Evolutionary conservation across 2,329 filamentous ascomycete species (phyloP).

Genomic region (Plectosphaerella plurivora): DNA sequence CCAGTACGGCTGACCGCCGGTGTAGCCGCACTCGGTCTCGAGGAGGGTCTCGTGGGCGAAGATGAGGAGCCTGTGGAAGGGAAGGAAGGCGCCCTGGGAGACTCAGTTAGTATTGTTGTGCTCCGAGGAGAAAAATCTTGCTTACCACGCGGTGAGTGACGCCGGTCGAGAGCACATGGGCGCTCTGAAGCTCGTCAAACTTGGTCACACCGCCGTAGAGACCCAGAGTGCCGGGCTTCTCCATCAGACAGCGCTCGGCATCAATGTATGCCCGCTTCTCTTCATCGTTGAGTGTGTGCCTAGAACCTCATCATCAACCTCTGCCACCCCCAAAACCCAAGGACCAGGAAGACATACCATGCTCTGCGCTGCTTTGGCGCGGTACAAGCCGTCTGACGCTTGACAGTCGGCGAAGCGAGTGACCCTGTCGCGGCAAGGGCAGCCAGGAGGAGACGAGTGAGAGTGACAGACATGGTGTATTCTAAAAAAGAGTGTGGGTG

Average conservation of each 20-base stretch:
- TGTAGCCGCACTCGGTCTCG: constrained; percentile 20
- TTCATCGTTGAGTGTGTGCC: constrained; percentile 10
- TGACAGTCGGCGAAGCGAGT: not conserved
- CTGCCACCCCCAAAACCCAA: not conserved
- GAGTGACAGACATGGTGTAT: not conserved
- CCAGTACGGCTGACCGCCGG: constrained; percentile 18
- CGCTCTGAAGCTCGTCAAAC: constrained; percentile 13
- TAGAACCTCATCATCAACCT: not conserved
- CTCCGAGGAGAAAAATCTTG: constrained; percentile 9
- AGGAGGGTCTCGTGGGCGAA: constrained; percentile 20
- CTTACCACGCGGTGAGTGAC: constrained; percentile 11
- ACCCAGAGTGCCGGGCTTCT: constrained; percentile 5
- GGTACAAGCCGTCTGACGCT: not conserved
- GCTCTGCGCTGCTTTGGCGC: not conserved
- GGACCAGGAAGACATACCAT: not conserved
- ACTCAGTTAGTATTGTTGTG: not conserved
- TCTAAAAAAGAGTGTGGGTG: not conserved
- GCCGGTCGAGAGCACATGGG: constrained; percentile 10
- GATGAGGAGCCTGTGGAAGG: constrained; percentile 23
- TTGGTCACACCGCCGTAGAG: constrained; percentile 8
- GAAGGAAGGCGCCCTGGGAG: constrained; percentile 20
- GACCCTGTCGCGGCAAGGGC: not conserved
- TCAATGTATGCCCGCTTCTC: constrained; percentile 13
- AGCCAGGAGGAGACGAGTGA: not conserved
- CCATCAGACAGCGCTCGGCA: constrained; percentile 12